Evolutionary conservation across 371 early-diverging fungal genomes (phyloP), one percentile per base, ranked within the genome.

Genomic region (Apophysomyces ossiformis): DNA sequence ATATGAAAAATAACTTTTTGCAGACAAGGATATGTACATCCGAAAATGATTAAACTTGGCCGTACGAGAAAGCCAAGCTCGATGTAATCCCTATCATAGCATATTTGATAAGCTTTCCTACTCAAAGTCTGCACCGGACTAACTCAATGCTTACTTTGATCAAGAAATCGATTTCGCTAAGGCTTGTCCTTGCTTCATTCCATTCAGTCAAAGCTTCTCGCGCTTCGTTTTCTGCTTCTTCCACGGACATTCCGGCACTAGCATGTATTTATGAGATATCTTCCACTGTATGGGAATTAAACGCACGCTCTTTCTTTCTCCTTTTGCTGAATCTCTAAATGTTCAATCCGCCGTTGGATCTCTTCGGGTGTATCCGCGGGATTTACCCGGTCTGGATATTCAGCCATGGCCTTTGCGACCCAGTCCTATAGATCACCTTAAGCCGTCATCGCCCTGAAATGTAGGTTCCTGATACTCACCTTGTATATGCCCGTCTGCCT

Each of bases 1-100:
- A 50, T 87, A 84, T 11, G 77, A 61, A 71, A 99, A 99, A 63
- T 88, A 82, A 45, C 75, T 72, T 45, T 76, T 87, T 35, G 97
- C 92, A 43, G 92, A 83, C 7, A 89, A 60, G 1, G 95, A 71
- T 68, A 98, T 94, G 61, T 76, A 89, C 37, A 70, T 74, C 15
- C 90, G 82, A 76, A 97, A 93, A 9, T 74, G 64, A 4, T 77
- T 74, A 91, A 92, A 95, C 38, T 78, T 76, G 2, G 69, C 66
- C 44, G 86, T 69, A 57, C 98, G 94, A 5, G 76, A 64, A 3
- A 76, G 63, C 26, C 93, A 73, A 5, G 92, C 75, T 6, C 68
- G 47, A 35, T 85, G 77, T 64, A 96, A 76, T n/a, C 79, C 76
- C 82, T 82, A 50, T 18, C 26, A 36, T 39, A 43, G 5, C 15